phyloP scores from a whole-genome alignment of 1,284 basidiomycete genomes.

The Flammula alnicola region DNA sequence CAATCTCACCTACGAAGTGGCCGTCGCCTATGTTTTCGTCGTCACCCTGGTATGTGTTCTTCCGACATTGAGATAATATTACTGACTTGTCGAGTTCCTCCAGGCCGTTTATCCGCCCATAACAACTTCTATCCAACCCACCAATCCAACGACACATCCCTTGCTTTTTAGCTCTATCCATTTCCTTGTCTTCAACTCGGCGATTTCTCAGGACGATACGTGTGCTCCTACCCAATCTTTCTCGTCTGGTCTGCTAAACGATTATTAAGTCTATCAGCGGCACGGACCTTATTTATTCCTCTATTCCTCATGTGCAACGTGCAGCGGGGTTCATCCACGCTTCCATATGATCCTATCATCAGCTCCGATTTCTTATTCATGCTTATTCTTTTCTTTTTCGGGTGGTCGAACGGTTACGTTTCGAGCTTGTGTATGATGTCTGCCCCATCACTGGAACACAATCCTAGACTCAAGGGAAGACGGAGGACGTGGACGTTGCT shows the following conservation, averaged over 20 bases:
- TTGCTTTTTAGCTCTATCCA: constrained; percentile 73
- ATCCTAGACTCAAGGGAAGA: constrained; percentile 63
- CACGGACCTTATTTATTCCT: constrained; percentile 81
- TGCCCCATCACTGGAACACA: constrained; percentile 74
- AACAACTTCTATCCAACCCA: constrained; percentile 75
- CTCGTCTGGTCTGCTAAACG: constrained; percentile 69
- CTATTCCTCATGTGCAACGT: constrained; percentile 87
- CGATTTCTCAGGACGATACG: constrained; percentile 78
- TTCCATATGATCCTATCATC: constrained; percentile 52
- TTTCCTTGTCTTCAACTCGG: constrained; percentile 79
- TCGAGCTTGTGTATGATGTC: constrained; percentile 74
- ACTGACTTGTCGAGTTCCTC: constrained; percentile 2
- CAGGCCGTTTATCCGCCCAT: constrained; percentile 88
- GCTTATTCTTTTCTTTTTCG: constrained; percentile 72
- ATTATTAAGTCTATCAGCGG: constrained; percentile 65
- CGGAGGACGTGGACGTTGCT: constrained; percentile 81
- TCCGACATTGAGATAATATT: background rate
- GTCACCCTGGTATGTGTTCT: constrained; percentile 73
- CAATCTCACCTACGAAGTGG: constrained; percentile 73
- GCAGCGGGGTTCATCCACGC: constrained; percentile 43
- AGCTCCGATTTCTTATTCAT: constrained; percentile 79
- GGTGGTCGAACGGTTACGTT: constrained; percentile 79
- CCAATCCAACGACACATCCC: constrained; percentile 60
- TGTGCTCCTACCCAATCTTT: constrained; percentile 70
- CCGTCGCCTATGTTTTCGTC: constrained; percentile 76